phyloP scores from a whole-genome alignment of 768 basidiomycete species.

The Lactifluus subvellereus region DNA sequence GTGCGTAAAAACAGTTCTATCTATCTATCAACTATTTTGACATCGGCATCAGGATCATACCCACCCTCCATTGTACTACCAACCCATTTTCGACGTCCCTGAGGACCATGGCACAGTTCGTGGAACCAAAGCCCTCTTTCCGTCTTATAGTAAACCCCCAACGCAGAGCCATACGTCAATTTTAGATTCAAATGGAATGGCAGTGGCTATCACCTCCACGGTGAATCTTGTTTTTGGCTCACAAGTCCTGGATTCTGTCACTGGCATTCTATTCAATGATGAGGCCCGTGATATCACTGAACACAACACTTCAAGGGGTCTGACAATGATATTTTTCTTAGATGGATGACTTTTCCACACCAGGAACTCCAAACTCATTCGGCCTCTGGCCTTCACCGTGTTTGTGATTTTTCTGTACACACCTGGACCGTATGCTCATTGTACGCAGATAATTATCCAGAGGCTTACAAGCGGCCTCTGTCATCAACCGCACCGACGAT shows the following conservation, averaged over 20 bases:
- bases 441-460: conserved; percentile 76
- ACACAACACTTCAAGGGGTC: neutral
- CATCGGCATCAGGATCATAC: conserved; percentile 56
- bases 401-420: neutral
- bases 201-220: conserved; percentile 79
- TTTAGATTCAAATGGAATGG: conserved; percentile 82
- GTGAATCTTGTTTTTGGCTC: conserved; percentile 91
- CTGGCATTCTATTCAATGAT: conserved; percentile 87
- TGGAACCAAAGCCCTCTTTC: neutral
- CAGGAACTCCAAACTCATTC: conserved; percentile 77
- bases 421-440: conserved; percentile 5
- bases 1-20: conserved; percentile 40
- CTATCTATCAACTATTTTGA: neutral
- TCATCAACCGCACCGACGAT: conserved; percentile 83
- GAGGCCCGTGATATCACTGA: conserved; percentile 43
- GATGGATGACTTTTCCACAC: conserved; percentile 93
- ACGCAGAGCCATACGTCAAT: conserved; percentile 76
- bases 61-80: conserved; percentile 77
- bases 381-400: conserved; percentile 80
- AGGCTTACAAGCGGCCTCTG: conserved; percentile 80
- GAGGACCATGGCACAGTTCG: conserved; percentile 82
- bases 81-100: conserved; percentile 70
- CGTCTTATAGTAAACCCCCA: conserved; percentile 1
- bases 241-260: conserved; percentile 76
- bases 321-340: conserved; percentile 23